Base-by-base conservation (phyloP, 2,329 filamentous ascomycete genomes). In the Cercospora janseana region DNA sequence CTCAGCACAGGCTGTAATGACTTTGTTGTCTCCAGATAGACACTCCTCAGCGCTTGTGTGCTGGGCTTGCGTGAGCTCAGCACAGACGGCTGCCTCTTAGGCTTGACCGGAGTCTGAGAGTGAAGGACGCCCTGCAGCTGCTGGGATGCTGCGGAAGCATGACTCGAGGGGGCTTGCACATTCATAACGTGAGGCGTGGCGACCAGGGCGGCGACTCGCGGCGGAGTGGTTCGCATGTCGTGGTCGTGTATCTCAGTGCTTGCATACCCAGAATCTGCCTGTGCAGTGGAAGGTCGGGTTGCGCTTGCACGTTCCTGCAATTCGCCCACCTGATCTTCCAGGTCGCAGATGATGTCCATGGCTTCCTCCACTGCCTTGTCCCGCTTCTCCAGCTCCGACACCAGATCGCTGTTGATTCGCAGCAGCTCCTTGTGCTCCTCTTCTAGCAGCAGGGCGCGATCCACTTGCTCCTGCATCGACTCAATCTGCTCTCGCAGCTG, bases 351-450 rank as follows among this genome's bases (percentile, higher is more conserved):
- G 72, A 87, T 81, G 21, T 77, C 74, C 4, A 87, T 82, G 3
- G 85, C 85, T 61, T 88, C 84, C 54, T 83, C 80, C 1, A 88
- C 75, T 4, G 85, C 85, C 62, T 82, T 82, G 66, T 88, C 85
- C 13, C 84, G 75, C 68, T 82, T 82, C 56, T 86, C 81, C 46
- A 87, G 63, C 64, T 87, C 83, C 2, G 70, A 66, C 15, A 82
- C 61, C 26, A 88, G 69, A 54, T 75, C 73, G 13, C 81, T 76
- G 53, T 83, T 84, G 56, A 83, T 74, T 12, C 80, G 75, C 51
- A 78, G 74, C 44, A 80, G 62, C 59, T 83, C 78, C 3, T 66
- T 61, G 51, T 72, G 70, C 50, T 74, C 69, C 12, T 65, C 60
- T 29, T 64, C 58, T 38, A 74, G 46, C 34, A 58, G 56, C 49